A percentile compares a stretch with the other conserved stretches of the same genome.
phyloP scores from a whole-genome alignment of 1,284 basidiomycete genomes.

The Porogramme epimiltina region DNA sequence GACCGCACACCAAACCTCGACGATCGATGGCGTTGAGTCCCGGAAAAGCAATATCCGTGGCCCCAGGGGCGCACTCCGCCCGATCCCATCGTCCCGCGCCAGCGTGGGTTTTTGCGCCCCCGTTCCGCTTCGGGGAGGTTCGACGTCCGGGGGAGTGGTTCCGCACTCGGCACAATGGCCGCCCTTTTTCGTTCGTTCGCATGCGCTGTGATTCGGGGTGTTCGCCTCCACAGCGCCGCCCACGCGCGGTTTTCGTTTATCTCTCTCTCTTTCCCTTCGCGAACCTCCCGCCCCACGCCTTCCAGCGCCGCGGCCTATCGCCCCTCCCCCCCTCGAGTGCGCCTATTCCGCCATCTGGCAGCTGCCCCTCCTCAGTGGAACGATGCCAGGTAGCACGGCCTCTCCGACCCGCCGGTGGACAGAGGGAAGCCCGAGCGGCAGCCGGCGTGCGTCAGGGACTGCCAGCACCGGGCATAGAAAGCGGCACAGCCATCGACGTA shows the following conservation, averaged over 20 bases:
- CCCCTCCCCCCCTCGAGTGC: background rate
- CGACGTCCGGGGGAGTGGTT: conserved; percentile 8
- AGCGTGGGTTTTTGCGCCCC: conserved; percentile 11
- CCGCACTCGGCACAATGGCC: conserved; percentile 11
- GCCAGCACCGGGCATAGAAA: too few relatives aligned
- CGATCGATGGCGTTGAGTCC: conserved; percentile 26
- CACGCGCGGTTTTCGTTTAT: too few relatives aligned
- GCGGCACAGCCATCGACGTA: too few relatives aligned
- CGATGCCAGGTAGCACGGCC: too few relatives aligned
- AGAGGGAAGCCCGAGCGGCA: too few relatives aligned
- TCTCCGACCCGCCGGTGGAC: too few relatives aligned
- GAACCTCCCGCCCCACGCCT: background rate
- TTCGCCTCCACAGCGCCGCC: background rate
- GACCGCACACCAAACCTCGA: conserved; percentile 1
- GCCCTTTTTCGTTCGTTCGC: conserved; percentile 6
- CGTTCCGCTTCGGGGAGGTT: conserved; percentile 12
- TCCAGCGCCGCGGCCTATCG: too few relatives aligned
- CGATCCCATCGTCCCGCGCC: conserved; percentile 17
- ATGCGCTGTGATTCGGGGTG: conserved; percentile 10
- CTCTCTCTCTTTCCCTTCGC: conserved; percentile 1
- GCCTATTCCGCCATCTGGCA: too few relatives aligned
- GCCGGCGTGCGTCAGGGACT: too few relatives aligned
- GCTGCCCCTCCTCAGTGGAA: too few relatives aligned
- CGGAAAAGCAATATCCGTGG: conserved; percentile 7
- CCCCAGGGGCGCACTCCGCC: conserved; percentile 2